Evolutionary conservation across 192 early-diverging fungal genomes (phyloP), one percentile per base, ranked within the genome.

Genomic region (Spizellomyces punctatus): DNA sequence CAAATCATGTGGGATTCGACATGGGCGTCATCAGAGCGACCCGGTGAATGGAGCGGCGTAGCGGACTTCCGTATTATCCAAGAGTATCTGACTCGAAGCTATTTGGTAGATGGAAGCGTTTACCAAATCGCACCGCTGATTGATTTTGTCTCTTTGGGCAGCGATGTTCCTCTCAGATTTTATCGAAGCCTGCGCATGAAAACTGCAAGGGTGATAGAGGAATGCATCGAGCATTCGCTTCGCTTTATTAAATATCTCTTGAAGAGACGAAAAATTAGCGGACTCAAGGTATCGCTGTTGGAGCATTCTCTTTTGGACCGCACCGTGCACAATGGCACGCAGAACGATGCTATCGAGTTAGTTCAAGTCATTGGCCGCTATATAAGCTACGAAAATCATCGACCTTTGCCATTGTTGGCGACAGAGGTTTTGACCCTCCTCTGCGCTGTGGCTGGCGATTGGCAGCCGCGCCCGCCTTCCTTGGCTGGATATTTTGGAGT

Each of bases 401-500:
- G 71, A 8, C 44, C 58, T 6, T 36, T 85, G 16, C 76, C 81
- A 4, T 4, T 64, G 27, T 64, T 80, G 8, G 66, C 77, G 9
- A 62, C 74, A 0, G 69, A 85, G 59, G 72, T 78, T 42, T 58
- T 84, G 10, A 79, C 83, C n/a, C 65, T 85, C 8, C 74, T 85
- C 5, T 81, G 79, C 62, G 66, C 64, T 19, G 63, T 83, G 8
- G 77, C 84, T 4, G 54, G 74, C 6, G 78, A 78, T 48, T 83
- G 81, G 82, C 74, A 74, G 8, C 81, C 77, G 8, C 64, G 77
- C 10, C 82, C 81, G 8, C 81, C 82, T 4, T 85, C 82, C 5
- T 80, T 85, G 55, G 69, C 80, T 22, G 82, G 84, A 41, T 83
- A 83, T 71, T 80, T 85, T 73, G 84, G 84, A n/a, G 27, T 58